Conservation (phyloP, 176 grass and related monocot genomes). For the Phoenix roebelenii region DNA sequence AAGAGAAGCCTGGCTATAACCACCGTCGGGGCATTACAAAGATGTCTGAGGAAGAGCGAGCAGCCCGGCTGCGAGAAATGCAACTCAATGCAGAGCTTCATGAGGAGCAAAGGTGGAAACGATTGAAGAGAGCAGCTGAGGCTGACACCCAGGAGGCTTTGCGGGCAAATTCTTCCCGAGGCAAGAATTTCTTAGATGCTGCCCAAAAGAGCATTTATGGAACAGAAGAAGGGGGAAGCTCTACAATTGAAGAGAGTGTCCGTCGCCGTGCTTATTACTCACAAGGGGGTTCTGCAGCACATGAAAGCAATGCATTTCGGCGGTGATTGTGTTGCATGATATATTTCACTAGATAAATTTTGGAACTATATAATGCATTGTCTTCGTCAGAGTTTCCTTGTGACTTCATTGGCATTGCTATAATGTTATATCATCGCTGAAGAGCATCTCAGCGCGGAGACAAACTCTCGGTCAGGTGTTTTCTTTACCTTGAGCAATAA, state of each 20-base stretch:
- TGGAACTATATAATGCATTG: too few relatives aligned
- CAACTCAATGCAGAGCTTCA: slow-evolving; percentile 69
- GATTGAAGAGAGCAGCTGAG: slow-evolving; percentile 76
- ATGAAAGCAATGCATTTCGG: slow-evolving; percentile 79
- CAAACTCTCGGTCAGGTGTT: too few relatives aligned
- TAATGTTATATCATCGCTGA: too few relatives aligned
- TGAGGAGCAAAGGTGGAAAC: slow-evolving; percentile 89
- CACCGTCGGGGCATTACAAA: slow-evolving; percentile 49
- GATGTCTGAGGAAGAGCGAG: slow-evolving; percentile 85
- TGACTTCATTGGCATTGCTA: too few relatives aligned
- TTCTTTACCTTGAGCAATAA: too few relatives aligned
- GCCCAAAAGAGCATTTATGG: slow-evolving; percentile 83
- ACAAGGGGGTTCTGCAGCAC: slow-evolving; percentile 55
- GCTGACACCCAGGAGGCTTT: slow-evolving; percentile 43
- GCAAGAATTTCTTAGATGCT: slow-evolving; percentile 76
- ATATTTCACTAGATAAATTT: too few relatives aligned
- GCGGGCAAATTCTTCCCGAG: slow-evolving; percentile 35
- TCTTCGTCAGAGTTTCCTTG: too few relatives aligned
- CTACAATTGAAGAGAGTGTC: slow-evolving; percentile 97
- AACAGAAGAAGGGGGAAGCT: slow-evolving; percentile 64
- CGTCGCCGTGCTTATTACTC: slow-evolving; percentile 79
- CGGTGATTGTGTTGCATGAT: slow-evolving; percentile 26
- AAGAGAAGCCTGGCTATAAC: slow-evolving; percentile 21
- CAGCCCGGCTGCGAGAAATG: slow-evolving; percentile 64
- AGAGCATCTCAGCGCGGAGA: too few relatives aligned